A percentile compares a stretch with the other conserved stretches of the same genome.
Conservation (phyloP, 1,284 basidiomycete genomes). For the Microbotryum intermedium region DNA sequence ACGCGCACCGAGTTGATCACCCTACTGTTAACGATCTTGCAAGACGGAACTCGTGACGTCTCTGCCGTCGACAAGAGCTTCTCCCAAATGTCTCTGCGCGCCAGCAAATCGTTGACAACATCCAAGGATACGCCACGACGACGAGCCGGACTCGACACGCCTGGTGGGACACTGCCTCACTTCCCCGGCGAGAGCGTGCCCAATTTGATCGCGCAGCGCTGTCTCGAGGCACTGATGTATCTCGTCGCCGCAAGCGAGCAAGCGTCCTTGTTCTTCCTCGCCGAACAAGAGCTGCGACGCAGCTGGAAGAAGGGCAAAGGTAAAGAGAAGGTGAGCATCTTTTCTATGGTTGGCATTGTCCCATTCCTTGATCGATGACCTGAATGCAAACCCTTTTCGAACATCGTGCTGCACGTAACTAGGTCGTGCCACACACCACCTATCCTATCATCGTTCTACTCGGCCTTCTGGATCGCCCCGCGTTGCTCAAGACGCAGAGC, state of each 20-base stretch:
- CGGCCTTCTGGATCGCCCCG: constrained; percentile 72
- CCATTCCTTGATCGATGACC: too few relatives aligned
- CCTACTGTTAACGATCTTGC: constrained; percentile 79
- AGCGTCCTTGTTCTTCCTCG: constrained; percentile 83
- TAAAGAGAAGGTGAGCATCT: constrained; percentile 56
- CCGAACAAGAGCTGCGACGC: constrained; percentile 71
- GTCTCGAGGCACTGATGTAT: constrained; percentile 75
- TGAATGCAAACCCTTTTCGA: constrained; percentile 47
- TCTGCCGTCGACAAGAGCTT: constrained; percentile 89
- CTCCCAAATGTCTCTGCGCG: constrained; percentile 77
- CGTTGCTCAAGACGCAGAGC: constrained; percentile 70
- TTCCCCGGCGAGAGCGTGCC: constrained; percentile 75
- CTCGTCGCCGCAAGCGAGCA: constrained; percentile 75
- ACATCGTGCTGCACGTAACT: not conserved
- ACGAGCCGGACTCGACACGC: constrained; percentile 46
- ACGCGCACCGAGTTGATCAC: constrained; percentile 89
- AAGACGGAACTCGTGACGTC: constrained; percentile 89
- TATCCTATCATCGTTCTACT: constrained; percentile 75
- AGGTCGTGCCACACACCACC: constrained; percentile 16
- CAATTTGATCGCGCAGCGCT: constrained; percentile 83
- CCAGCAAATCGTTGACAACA: constrained; percentile 51
- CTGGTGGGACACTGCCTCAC: constrained; percentile 47
- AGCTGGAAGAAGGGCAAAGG: constrained; percentile 77
- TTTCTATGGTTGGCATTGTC: too few relatives aligned
- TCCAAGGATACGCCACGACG: constrained; percentile 61